A percentile compares a stretch with the other conserved stretches of the same genome.
Conservation (phyloP, 208 protist species). For the Trypanosoma rangeli region DNA sequence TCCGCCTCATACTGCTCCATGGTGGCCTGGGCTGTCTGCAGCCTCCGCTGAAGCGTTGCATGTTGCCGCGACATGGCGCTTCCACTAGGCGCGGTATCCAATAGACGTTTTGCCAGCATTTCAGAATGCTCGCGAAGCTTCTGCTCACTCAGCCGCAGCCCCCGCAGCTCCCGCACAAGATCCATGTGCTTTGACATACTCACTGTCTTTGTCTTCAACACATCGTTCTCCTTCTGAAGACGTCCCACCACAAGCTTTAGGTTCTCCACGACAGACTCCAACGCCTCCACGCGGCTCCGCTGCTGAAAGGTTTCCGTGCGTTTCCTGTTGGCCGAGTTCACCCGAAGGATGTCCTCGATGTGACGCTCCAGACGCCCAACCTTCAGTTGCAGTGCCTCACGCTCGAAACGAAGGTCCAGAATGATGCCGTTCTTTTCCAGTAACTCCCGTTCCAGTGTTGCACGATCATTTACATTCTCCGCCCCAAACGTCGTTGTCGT, state of each 20-base stretch:
- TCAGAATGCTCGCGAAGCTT: conserved; percentile 40
- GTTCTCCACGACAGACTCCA: conserved; percentile 72
- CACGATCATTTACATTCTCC: background rate
- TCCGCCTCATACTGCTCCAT: conserved; percentile 60
- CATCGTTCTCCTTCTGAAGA: conserved; percentile 70
- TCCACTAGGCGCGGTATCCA: conserved; percentile 9
- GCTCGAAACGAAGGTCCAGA: conserved; percentile 69
- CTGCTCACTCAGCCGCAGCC: conserved; percentile 46
- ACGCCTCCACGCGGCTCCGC: conserved; percentile 22
- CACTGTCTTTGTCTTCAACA: conserved; percentile 41
- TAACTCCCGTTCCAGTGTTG: conserved; percentile 35
- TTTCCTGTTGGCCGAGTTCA: conserved; percentile 33
- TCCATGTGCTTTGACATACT: conserved; percentile 46
- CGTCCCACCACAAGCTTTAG: conserved; percentile 73
- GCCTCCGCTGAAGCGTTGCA: conserved; percentile 41
- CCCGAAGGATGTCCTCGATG: conserved; percentile 49
- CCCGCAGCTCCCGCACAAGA: conserved; percentile 58
- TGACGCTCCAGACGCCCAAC: conserved; percentile 67
- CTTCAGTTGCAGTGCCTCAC: conserved; percentile 62
- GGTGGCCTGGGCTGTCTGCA: conserved; percentile 54
- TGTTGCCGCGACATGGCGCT: conserved; percentile 35
- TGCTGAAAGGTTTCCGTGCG: conserved; percentile 8
- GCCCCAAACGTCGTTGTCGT: background rate
- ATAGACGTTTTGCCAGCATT: conserved; percentile 15
- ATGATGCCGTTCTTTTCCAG: conserved; percentile 33